A percentile compares a stretch with the other conserved stretches of the same genome.
Evolutionary conservation across 805 yeast genomes (phyloP).

Genomic region (Wickerhamomyces bisporus): DNA sequence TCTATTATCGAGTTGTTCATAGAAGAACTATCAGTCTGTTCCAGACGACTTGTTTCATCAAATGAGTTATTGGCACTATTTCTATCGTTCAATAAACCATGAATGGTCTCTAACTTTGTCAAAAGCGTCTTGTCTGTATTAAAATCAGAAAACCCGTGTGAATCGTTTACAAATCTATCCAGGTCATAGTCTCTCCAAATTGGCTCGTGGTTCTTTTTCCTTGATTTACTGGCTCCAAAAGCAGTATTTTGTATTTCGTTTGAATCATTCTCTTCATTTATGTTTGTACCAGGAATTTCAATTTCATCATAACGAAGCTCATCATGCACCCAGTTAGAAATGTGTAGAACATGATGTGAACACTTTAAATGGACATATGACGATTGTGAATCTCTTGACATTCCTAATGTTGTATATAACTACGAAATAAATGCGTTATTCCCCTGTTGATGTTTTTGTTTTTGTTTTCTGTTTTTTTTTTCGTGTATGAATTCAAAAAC

Average conservation of each 20-base stretch:
- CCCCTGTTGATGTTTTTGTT: neutral
- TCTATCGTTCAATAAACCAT: slow-evolving; percentile 1
- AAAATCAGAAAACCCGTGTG: slow-evolving; percentile 9
- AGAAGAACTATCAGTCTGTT: slow-evolving; percentile 1
- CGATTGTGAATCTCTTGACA: neutral
- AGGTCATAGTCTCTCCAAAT: slow-evolving; percentile 26
- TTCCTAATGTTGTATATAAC: neutral
- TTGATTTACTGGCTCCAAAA: slow-evolving; percentile 21
- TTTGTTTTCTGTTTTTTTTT: neutral
- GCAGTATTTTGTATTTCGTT: slow-evolving; percentile 12
- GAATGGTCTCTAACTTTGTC: slow-evolving; percentile 10
- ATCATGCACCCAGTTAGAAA: slow-evolving; percentile 28
- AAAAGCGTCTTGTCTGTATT: slow-evolving; percentile 8
- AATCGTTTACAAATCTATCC: slow-evolving; percentile 19
- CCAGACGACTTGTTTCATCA: neutral
- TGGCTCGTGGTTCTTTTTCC: slow-evolving; percentile 13
- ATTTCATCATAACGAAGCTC: slow-evolving; percentile 24
- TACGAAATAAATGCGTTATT: neutral
- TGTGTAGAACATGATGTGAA: slow-evolving; percentile 28
- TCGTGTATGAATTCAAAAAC: too few species aligned
- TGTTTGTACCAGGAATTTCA: slow-evolving; percentile 12
- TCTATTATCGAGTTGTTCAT: slow-evolving; percentile 4
- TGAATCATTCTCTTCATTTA: slow-evolving; percentile 14
- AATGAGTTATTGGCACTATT: slow-evolving; percentile 1
- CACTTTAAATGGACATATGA: slow-evolving; percentile 17